Conservation (phyloP, 768 basidiomycete genomes). For the Neoboletus subvelutipes region DNA sequence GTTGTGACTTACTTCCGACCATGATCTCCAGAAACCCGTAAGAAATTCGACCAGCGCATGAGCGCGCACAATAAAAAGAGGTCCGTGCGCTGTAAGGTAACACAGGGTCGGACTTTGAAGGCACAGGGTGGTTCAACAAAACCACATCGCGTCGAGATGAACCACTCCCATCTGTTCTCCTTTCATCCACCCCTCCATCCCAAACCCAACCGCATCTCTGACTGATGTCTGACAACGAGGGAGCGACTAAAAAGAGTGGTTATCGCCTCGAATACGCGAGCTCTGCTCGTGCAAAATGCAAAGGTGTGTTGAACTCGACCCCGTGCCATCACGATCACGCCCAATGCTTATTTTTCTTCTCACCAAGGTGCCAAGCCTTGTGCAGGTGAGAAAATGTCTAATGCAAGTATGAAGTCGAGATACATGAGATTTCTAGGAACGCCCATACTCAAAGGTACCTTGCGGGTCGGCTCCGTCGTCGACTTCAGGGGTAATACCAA, state of each 20-base stretch:
- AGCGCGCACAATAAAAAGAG: slow-evolving; percentile 28
- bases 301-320: slow-evolving; percentile 47
- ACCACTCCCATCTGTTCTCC: slow-evolving; percentile 34
- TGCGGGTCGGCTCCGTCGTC: slow-evolving; percentile 74
- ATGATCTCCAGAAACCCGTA: slow-evolving; percentile 11
- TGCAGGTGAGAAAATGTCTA: slow-evolving; percentile 43
- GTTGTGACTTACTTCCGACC: slow-evolving; percentile 13
- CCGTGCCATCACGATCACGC: slow-evolving; percentile 14
- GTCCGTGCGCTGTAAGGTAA: slow-evolving; percentile 37
- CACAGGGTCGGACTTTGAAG: slow-evolving; percentile 39
- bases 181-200: slow-evolving; percentile 28
- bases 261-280: slow-evolving; percentile 80
- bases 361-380: slow-evolving; percentile 75
- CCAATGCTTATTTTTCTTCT: slow-evolving; percentile 22
- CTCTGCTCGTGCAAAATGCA: slow-evolving; percentile 72
- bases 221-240: slow-evolving; percentile 38
- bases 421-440: slow-evolving; percentile 49
- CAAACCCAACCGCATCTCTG: slow-evolving; percentile 18
- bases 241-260: slow-evolving; percentile 40
- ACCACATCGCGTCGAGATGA: slow-evolving; percentile 40
- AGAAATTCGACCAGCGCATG: slow-evolving; percentile 21
- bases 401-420: not conserved
- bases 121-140: slow-evolving; percentile 39
- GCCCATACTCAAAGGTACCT: slow-evolving; percentile 63
- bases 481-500: slow-evolving; percentile 68